Percentiles rank a stretch among this genome's conserved stretches.
These are phyloP conservation scores for Udeniomyces megalosporus DNA, from an alignment of 768 basidiomycete species.

Conservation along the genomic window DNA sequence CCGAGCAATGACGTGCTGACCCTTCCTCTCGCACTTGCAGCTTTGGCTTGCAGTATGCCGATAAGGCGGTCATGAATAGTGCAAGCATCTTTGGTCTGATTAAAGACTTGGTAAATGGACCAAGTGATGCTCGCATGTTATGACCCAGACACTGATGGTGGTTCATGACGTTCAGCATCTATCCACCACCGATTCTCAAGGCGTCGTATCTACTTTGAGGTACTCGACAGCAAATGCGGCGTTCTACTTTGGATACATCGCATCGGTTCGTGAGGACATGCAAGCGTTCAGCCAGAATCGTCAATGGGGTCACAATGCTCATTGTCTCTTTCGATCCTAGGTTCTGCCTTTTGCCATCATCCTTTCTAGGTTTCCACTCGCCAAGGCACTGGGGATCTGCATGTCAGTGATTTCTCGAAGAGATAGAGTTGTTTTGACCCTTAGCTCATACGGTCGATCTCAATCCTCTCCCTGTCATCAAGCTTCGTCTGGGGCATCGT, in stretches of 20 bases:
- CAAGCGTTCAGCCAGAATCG: no score
- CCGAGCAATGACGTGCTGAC: no score
- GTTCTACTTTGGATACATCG: slow-evolving; percentile 30
- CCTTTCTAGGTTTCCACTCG: slow-evolving; percentile 20
- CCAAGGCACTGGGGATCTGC: slow-evolving; percentile 18
- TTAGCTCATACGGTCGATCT: not conserved
- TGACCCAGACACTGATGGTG: no score
- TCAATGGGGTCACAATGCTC: no score
- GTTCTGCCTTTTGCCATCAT: slow-evolving; percentile 25
- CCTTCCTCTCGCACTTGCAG: no score
- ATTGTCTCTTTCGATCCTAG: not conserved
- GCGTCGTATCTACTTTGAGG: slow-evolving; percentile 22
- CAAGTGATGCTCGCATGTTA: no score
- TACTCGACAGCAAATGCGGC: slow-evolving; percentile 28
- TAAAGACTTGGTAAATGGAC: no score
- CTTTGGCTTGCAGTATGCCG: slow-evolving; percentile 23
- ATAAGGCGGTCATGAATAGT: slow-evolving; percentile 24
- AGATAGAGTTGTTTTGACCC: no score
- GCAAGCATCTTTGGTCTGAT: slow-evolving; percentile 28
- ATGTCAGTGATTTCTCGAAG: not conserved
- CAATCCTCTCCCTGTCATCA: no score
- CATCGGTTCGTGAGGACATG: not conserved
- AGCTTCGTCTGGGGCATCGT: slow-evolving; percentile 25
- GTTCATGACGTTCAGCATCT: no score
- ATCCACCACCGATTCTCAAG: slow-evolving; percentile 19